Conservation (phyloP, 768 basidiomycete species). For the Chalciporus sphaerocephalus region DNA sequence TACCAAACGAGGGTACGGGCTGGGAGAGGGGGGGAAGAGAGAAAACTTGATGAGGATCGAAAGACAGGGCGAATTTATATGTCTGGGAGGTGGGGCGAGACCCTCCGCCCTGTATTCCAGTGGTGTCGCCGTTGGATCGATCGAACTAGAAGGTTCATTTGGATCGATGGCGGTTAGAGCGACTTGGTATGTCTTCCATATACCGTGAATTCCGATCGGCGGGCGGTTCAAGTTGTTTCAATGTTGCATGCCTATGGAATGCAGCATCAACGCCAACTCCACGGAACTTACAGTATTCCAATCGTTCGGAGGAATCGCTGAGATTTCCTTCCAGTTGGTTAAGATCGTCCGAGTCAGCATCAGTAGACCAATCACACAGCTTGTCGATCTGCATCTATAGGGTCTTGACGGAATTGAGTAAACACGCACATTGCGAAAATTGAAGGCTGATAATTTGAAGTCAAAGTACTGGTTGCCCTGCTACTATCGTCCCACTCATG, state of each 20-base stretch:
- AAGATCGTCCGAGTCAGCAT: too few species aligned
- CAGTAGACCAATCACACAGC: too few species aligned
- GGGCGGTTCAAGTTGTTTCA: neutral
- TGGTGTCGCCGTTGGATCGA: neutral
- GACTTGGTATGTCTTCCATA: neutral
- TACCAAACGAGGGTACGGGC: conserved; percentile 25
- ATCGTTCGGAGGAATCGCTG: neutral
- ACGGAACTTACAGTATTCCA: neutral
- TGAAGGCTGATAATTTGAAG: too few species aligned
- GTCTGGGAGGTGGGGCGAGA: neutral
- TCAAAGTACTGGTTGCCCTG: too few species aligned
- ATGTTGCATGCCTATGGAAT: neutral
- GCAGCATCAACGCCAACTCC: neutral
- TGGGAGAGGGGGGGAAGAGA: conserved; percentile 8
- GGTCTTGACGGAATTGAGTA: too few species aligned
- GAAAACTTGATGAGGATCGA: conserved; percentile 5
- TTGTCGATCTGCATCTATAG: too few species aligned
- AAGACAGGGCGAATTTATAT: conserved; percentile 19
- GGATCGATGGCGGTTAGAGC: neutral
- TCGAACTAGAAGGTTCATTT: neutral
- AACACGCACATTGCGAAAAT: too few species aligned
- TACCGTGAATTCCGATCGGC: neutral
- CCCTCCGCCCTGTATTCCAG: conserved; percentile 8
- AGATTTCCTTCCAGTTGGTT: too few species aligned
- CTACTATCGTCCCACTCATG: too few species aligned